These are phyloP conservation scores for Trametes versicolor DNA, from an alignment of 1,284 basidiomycete species.

Conservation along the genomic window DNA sequence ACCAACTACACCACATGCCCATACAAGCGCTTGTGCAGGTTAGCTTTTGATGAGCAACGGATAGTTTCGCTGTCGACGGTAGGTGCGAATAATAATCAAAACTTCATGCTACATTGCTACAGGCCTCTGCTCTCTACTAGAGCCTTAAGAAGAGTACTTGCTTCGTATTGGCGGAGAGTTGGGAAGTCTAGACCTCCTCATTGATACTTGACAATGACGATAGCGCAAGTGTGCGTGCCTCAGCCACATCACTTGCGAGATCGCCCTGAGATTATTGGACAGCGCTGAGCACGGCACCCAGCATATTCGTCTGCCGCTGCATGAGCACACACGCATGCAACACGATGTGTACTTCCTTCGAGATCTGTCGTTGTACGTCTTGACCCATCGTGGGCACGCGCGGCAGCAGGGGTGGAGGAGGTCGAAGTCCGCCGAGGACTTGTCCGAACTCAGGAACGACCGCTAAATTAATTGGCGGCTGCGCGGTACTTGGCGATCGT, in stretches of 20 bases:
- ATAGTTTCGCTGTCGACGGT: not conserved
- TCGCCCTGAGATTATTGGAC: conserved; percentile 25
- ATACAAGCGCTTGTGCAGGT: not conserved
- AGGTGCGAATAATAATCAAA: not conserved
- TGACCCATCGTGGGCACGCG: not conserved
- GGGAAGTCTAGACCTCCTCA: too few species aligned
- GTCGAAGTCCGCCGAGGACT: not conserved
- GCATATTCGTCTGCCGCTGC: too few species aligned
- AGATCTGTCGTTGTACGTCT: not conserved
- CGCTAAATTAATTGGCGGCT: conserved; percentile 10
- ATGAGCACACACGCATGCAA: too few species aligned
- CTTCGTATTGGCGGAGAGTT: too few species aligned
- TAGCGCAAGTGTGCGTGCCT: conserved; percentile 12
- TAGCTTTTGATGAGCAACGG: not conserved
- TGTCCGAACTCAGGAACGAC: conserved; percentile 21
- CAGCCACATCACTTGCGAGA: conserved; percentile 19
- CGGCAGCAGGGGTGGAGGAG: conserved; percentile 7
- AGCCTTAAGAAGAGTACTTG: too few species aligned
- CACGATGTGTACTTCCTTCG: not conserved
- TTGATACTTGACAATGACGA: not conserved
- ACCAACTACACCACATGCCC: conserved; percentile 38
- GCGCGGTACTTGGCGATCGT: conserved; percentile 6
- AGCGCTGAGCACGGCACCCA: conserved; percentile 3
- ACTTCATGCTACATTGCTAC: too few species aligned
- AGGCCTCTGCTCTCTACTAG: too few species aligned